Evolutionary conservation across 129 eudicot genomes (phyloP).

Genomic region (Glebionis coronaria): DNA sequence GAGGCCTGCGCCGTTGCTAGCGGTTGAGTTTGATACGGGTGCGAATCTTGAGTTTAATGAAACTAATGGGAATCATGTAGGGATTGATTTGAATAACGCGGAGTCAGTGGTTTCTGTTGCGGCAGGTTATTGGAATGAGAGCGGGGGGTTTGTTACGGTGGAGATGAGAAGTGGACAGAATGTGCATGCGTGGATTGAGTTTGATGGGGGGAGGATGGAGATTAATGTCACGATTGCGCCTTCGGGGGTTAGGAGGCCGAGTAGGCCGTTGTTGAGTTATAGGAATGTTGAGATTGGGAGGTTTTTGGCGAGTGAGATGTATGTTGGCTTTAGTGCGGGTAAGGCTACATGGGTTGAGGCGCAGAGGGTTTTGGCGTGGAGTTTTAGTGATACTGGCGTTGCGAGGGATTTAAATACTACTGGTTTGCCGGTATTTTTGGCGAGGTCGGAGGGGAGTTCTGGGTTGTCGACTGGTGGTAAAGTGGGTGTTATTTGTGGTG

Average conservation of each 20-base stretch:
- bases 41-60: conserved; percentile 52
- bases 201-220: conserved; percentile 43
- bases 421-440: conserved; percentile 37
- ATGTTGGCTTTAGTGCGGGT: conserved; percentile 64
- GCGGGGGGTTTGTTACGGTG: conserved; percentile 35
- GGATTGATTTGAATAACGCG: conserved; percentile 53
- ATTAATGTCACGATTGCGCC: conserved; percentile 70
- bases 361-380: conserved; percentile 73
- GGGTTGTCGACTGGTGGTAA: conserved; percentile 36
- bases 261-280: conserved; percentile 37
- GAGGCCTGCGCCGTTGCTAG: conserved; percentile 45
- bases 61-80: conserved; percentile 53
- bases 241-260: conserved; percentile 46
- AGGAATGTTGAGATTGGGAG: conserved; percentile 26
- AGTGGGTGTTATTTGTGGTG: conserved; percentile 50
- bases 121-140: conserved; percentile 49
- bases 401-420: conserved; percentile 56
- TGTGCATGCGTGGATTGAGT: conserved; percentile 74
- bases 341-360: conserved; percentile 62
- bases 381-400: conserved; percentile 59
- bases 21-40: conserved; percentile 72
- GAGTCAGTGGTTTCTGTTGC: conserved; percentile 27
- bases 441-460: conserved; percentile 17
- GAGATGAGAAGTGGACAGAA: conserved; percentile 64
- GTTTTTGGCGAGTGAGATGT: conserved; percentile 48